Conservation (phyloP, 352 stramenopile genomes). For the Pythium graminicola region DNA sequence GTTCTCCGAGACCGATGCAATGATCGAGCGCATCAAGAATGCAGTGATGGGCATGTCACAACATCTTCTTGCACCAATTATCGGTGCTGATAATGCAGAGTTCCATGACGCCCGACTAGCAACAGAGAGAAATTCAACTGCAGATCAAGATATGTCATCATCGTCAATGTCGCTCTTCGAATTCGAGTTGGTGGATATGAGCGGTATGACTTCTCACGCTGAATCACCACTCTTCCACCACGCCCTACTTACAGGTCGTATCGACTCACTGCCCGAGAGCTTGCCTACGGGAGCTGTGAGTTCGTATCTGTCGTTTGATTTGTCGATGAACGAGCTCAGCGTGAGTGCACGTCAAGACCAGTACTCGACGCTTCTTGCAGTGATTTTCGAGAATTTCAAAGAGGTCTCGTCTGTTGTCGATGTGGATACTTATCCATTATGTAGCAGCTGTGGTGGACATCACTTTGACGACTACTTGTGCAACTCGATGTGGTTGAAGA, state of each 20-base stretch:
- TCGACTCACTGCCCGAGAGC: constrained; percentile 69
- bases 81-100: constrained; percentile 74
- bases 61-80: constrained; percentile 65
- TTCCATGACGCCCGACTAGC: constrained; percentile 73
- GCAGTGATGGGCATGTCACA: constrained; percentile 71
- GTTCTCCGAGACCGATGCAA: constrained; percentile 25
- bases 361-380: constrained; percentile 65
- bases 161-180: constrained; percentile 65
- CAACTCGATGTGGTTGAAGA: constrained; percentile 72
- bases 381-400: constrained; percentile 86
- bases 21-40: constrained; percentile 50
- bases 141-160: constrained; percentile 49
- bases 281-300: constrained; percentile 51
- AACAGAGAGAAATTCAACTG: constrained; percentile 26
- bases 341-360: constrained; percentile 52
- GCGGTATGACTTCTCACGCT: constrained; percentile 50
- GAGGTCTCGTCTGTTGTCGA: constrained; percentile 66
- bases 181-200: constrained; percentile 82
- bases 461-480: constrained; percentile 60
- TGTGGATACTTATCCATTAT: constrained; percentile 77
- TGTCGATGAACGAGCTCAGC: constrained; percentile 77
- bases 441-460: constrained; percentile 49
- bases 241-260: constrained; percentile 62
- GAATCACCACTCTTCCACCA: constrained; percentile 69
- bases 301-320: constrained; percentile 56